A percentile compares a stretch with the other conserved stretches of the same genome.
These are phyloP conservation scores for Cladophialophora chaetospira DNA, from an alignment of 2,329 filamentous ascomycete genomes.

Conservation along the genomic window DNA sequence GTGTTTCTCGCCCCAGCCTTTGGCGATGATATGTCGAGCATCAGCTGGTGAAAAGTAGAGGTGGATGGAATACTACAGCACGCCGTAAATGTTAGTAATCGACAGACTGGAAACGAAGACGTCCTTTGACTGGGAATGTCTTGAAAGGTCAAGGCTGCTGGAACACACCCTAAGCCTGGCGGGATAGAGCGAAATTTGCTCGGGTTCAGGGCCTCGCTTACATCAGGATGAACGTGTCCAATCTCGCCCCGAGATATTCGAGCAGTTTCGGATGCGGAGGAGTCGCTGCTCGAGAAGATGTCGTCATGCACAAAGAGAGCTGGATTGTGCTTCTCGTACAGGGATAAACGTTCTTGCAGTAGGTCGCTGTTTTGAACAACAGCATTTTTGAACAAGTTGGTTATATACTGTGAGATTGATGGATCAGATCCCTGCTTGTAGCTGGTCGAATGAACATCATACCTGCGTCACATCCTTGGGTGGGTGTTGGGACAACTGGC, in stretches of 20 bases:
- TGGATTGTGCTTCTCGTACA: slow-evolving; percentile 16
- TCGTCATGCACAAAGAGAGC: slow-evolving; percentile 9
- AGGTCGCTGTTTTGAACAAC: slow-evolving; percentile 7
- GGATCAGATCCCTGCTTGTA: too few relatives aligned
- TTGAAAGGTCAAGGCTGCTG: too few relatives aligned
- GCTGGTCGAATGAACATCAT: background rate
- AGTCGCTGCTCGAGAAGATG: slow-evolving; percentile 45
- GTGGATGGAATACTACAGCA: slow-evolving; percentile 64
- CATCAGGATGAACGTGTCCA: slow-evolving; percentile 75
- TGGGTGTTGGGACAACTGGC: slow-evolving; percentile 71
- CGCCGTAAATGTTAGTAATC: too few relatives aligned
- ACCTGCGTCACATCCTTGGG: slow-evolving; percentile 48
- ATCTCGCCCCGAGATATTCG: slow-evolving; percentile 65
- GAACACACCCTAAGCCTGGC: too few relatives aligned
- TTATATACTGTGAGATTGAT: slow-evolving; percentile 9
- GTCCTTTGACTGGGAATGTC: too few relatives aligned
- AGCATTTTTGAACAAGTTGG: slow-evolving; percentile 37
- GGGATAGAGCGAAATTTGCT: too few relatives aligned
- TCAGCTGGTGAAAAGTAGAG: slow-evolving; percentile 78
- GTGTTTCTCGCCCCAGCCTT: slow-evolving; percentile 75
- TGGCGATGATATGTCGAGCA: slow-evolving; percentile 69
- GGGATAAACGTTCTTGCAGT: slow-evolving; percentile 4
- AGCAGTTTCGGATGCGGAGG: slow-evolving; percentile 56
- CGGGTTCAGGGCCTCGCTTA: too few relatives aligned
- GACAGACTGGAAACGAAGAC: too few relatives aligned